Conservation (phyloP, 2,329 filamentous ascomycete genomes). For the Botrytis pseudocinerea region DNA sequence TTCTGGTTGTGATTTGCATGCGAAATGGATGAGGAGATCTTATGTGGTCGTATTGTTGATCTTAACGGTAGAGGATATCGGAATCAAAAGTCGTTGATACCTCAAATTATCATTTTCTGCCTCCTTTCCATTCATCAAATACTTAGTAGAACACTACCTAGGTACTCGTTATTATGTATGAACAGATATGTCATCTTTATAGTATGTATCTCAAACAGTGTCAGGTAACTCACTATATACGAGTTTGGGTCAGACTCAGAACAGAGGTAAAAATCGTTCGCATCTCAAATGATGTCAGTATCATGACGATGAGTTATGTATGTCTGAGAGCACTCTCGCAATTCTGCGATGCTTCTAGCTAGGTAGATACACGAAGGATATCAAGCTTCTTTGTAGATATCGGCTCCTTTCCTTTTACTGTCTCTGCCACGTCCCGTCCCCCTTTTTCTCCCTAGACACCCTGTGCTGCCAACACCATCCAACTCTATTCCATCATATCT, state of each 20-base stretch:
- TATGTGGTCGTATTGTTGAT: background rate
- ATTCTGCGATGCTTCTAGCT: background rate
- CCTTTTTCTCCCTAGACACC: background rate
- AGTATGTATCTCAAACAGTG: background rate
- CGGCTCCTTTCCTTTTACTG: background rate
- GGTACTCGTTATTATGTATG: background rate
- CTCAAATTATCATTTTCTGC: background rate
- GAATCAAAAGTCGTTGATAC: background rate
- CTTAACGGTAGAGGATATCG: background rate
- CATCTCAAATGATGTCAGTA: background rate
- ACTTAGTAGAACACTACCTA: background rate
- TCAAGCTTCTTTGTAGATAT: background rate
- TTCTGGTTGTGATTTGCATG: background rate
- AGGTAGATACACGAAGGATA: background rate
- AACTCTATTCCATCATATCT: background rate
- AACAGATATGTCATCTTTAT: background rate
- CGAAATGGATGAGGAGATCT: background rate
- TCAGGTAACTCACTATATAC: background rate
- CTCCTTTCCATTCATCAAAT: background rate
- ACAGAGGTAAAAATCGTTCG: background rate
- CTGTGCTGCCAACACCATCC: background rate
- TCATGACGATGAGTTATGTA: background rate
- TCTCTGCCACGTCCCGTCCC: background rate
- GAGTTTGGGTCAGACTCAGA: background rate
- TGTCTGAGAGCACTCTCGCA: too few relatives aligned